Conservation (phyloP, 1,284 basidiomycete species). For the Heterobasidion occidentale region DNA sequence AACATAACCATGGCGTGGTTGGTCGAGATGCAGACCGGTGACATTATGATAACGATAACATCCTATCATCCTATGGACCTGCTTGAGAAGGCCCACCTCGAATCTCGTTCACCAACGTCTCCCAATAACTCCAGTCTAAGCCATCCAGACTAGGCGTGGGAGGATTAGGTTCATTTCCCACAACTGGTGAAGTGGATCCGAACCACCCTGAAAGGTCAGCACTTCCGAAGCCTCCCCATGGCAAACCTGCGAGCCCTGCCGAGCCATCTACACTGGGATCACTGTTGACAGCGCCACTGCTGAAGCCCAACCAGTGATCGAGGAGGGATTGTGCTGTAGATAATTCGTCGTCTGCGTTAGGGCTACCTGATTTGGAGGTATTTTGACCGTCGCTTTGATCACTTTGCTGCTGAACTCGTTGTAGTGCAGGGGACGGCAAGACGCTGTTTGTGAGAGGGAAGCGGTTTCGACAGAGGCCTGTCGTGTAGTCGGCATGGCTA, state of each 20-base stretch:
- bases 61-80: no score
- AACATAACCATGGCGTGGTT: not conserved
- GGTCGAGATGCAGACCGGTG: not conserved
- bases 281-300: constrained; percentile 42
- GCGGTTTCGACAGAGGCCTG: constrained; percentile 6
- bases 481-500: constrained; percentile 8
- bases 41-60: not conserved
- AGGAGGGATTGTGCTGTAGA: constrained; percentile 60
- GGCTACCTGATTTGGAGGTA: constrained; percentile 55
- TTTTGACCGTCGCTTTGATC: constrained; percentile 30
- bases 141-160: constrained; percentile 44
- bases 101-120: constrained; percentile 70
- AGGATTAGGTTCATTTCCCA: constrained; percentile 7
- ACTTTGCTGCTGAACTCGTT: constrained; percentile 49
- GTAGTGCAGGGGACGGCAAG: constrained; percentile 40
- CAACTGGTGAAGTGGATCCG: constrained; percentile 23
- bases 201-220: constrained; percentile 56
- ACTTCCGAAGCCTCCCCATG: constrained; percentile 55
- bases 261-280: constrained; percentile 53
- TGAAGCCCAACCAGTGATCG: constrained; percentile 70
- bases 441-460: constrained; percentile 28
- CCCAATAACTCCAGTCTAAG: constrained; percentile 77
- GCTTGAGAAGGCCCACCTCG: constrained; percentile 38
- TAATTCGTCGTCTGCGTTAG: constrained; percentile 64
- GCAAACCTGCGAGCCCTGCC: constrained; percentile 37